Percentiles rank a stretch among this genome's conserved stretches.
Evolutionary conservation across 78 protist genomes (phyloP).

Genomic region (Pigoraptor vietnamica): DNA sequence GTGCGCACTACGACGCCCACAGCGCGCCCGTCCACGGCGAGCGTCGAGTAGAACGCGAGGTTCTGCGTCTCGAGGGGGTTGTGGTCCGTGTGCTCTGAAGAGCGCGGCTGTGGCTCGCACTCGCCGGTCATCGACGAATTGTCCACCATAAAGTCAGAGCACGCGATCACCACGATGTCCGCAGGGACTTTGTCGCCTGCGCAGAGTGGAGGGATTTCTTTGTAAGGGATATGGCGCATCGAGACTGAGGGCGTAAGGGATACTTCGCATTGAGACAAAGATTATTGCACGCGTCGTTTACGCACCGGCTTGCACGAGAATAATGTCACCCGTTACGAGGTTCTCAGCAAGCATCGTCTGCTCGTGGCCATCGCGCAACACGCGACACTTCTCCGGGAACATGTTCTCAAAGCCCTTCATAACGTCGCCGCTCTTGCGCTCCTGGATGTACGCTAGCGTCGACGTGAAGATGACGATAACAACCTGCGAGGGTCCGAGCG

Average conservation of each 20-base stretch:
- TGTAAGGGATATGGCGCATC: too few relatives aligned
- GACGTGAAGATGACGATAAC: slow-evolving; percentile 79
- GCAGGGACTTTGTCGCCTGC: slow-evolving; percentile 74
- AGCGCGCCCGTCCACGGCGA: slow-evolving; percentile 67
- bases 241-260: too few relatives aligned
- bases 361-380: slow-evolving; percentile 51
- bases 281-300: neutral
- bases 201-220: neutral
- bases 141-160: slow-evolving; percentile 26
- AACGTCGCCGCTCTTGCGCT: slow-evolving; percentile 53
- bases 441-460: slow-evolving; percentile 76
- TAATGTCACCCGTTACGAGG: slow-evolving; percentile 51
- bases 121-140: slow-evolving; percentile 92
- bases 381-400: slow-evolving; percentile 54
- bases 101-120: slow-evolving; percentile 70
- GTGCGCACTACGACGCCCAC: slow-evolving; percentile 69
- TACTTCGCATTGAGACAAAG: too few relatives aligned
- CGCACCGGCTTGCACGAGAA: neutral
- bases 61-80: slow-evolving; percentile 69
- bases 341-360: neutral
- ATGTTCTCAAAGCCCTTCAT: slow-evolving; percentile 75
- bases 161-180: slow-evolving; percentile 56
- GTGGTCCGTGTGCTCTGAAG: slow-evolving; percentile 35
- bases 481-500: neutral
- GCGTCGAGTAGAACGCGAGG: slow-evolving; percentile 77